phyloP scores from a whole-genome alignment of 2,329 filamentous ascomycete genomes.

The Coniella vitis region DNA sequence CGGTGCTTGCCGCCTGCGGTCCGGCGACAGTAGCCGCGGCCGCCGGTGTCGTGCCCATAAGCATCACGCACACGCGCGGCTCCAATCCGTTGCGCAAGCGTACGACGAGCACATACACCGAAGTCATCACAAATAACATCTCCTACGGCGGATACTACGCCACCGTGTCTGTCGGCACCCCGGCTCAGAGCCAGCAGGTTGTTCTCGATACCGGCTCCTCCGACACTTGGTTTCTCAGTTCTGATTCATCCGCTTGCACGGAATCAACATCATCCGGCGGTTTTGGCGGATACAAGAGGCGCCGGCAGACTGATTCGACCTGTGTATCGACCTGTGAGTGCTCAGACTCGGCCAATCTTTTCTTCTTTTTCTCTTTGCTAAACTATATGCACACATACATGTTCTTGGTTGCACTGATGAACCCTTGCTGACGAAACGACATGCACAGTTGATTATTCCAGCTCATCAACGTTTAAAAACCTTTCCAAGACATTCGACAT shows the following conservation, averaged over 20 bases:
- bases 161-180: slow-evolving; percentile 51
- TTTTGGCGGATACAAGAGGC: slow-evolving; percentile 18
- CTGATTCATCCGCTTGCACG: slow-evolving; percentile 32
- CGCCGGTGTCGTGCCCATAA: slow-evolving; percentile 1
- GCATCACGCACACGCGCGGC: not conserved
- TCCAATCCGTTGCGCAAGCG: slow-evolving; percentile 10
- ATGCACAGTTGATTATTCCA: slow-evolving; percentile 31
- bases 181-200: slow-evolving; percentile 46
- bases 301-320: slow-evolving; percentile 27
- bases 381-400: no score
- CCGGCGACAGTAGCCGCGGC: not conserved
- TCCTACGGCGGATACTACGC: slow-evolving; percentile 50
- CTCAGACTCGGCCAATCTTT: not conserved
- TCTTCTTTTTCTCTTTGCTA: not conserved
- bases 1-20: not conserved
- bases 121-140: slow-evolving; percentile 45
- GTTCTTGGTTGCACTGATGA: no score
- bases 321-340: slow-evolving; percentile 37
- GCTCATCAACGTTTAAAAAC: slow-evolving; percentile 43
- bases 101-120: slow-evolving; percentile 18
- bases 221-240: slow-evolving; percentile 51
- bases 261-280: slow-evolving; percentile 17
- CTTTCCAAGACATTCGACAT: slow-evolving; percentile 45
- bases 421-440: not conserved
- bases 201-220: slow-evolving; percentile 58